phyloP scores from a whole-genome alignment of 176 grass and related monocot species.

The Carex parvula region DNA sequence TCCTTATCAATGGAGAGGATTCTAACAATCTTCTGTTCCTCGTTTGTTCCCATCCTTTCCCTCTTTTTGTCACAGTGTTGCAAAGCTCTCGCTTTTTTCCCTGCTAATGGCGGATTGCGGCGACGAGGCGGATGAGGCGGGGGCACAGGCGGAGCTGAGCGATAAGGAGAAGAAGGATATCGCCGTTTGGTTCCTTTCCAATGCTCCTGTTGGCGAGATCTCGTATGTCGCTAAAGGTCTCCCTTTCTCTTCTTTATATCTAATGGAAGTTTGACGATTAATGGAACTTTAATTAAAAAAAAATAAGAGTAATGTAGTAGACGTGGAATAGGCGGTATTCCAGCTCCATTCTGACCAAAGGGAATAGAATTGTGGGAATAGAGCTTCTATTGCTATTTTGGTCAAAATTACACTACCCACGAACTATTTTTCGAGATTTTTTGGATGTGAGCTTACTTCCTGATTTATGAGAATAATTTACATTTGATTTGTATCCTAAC shows the following conservation, averaged over 20 bases:
- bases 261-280: not conserved
- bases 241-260: not conserved
- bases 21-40: conserved; percentile 21
- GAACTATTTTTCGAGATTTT: not conserved
- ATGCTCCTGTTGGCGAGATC: conserved; percentile 94
- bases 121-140: conserved; percentile 30
- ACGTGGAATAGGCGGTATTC: not conserved
- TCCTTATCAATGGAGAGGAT: not conserved
- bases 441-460: not conserved
- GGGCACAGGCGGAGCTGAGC: conserved; percentile 46
- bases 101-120: conserved; percentile 68
- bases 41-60: not conserved
- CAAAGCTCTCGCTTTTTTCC: not conserved
- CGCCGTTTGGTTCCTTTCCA: conserved; percentile 91
- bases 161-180: conserved; percentile 78
- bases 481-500: not conserved
- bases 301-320: not conserved
- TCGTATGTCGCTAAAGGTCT: conserved; percentile 94
- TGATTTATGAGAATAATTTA: not conserved
- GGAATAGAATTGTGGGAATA: not conserved
- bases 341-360: not conserved
- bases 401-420: not conserved
- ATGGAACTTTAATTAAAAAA: not conserved
- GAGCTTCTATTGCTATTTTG: not conserved
- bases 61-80: conserved; percentile 19